phyloP scores from a whole-genome alignment of 192 early-diverging fungal species.

The Coemansia sp. region DNA sequence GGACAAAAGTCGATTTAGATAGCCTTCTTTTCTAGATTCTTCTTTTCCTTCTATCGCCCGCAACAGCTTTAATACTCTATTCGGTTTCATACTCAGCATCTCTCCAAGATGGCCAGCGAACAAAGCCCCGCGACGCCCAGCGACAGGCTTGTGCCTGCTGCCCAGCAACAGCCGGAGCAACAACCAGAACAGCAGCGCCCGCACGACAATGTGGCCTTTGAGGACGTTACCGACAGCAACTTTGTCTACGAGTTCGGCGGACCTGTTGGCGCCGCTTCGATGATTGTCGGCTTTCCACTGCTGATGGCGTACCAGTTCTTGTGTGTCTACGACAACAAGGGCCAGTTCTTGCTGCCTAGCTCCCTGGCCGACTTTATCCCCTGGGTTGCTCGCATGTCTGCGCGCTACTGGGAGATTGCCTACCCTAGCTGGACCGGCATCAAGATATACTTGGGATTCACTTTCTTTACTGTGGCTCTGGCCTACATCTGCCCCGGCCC shows the following conservation, averaged over 20 bases:
- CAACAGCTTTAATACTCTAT: not conserved
- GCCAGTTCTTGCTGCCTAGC: constrained; percentile 58
- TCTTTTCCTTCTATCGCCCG: not conserved
- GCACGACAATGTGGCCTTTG: constrained; percentile 54
- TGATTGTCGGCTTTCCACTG: constrained; percentile 73
- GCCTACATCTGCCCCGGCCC: constrained; percentile 72
- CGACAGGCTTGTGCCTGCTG: not conserved
- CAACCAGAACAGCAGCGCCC: constrained; percentile 17
- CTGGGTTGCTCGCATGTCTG: constrained; percentile 52
- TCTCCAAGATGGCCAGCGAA: not conserved
- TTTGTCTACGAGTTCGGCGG: constrained; percentile 77
- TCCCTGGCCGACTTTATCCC: constrained; percentile 46
- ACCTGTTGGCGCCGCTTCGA: constrained; percentile 64
- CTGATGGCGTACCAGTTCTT: constrained; percentile 77
- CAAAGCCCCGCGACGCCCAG: not conserved
- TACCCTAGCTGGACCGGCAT: constrained; percentile 59
- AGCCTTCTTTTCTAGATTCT: not conserved
- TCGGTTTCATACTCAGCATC: not conserved
- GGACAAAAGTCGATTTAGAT: not conserved
- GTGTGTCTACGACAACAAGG: constrained; percentile 69
- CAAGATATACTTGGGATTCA: constrained; percentile 64
- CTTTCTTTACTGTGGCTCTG: constrained; percentile 60
- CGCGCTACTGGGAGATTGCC: constrained; percentile 58
- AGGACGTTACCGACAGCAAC: constrained; percentile 62
- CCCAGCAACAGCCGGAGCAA: not conserved